Percentiles rank a stretch among this genome's conserved stretches.
Conservation (phyloP, 805 yeast genomes). For the Nakazawaea anatomiae region DNA sequence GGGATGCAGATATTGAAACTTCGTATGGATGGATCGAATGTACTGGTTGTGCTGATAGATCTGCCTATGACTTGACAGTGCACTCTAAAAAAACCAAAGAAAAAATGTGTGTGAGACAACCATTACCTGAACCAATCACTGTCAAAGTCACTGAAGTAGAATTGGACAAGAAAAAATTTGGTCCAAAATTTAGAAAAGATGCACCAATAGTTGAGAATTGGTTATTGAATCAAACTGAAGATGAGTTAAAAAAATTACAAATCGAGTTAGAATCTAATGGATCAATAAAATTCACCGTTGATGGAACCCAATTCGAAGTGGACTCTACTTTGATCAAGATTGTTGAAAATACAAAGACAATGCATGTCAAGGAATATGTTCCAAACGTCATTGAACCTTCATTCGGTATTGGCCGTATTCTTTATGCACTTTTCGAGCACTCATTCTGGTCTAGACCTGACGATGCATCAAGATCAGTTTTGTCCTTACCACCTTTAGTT, state of each 20-base stretch:
- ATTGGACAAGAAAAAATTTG: conserved; percentile 91
- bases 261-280: conserved; percentile 58
- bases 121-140: conserved; percentile 75
- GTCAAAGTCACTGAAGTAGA: conserved; percentile 83
- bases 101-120: conserved; percentile 90
- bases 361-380: conserved; percentile 89
- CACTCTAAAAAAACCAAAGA: conserved; percentile 94
- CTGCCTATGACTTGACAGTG: conserved; percentile 94
- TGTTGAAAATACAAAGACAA: conserved; percentile 71
- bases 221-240: conserved; percentile 71
- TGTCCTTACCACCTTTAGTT: conserved; percentile 90
- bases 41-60: conserved; percentile 99
- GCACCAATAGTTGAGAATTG: conserved; percentile 88
- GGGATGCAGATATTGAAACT: conserved; percentile 97
- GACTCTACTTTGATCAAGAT: conserved; percentile 69
- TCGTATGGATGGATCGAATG: conserved; percentile 99
- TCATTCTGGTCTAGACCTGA: conserved; percentile 93
- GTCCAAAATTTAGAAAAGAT: conserved; percentile 96
- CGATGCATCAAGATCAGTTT: conserved; percentile 70
- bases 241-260: conserved; percentile 74
- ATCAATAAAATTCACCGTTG: conserved; percentile 60
- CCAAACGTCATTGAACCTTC: conserved; percentile 99
- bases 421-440: conserved; percentile 91
- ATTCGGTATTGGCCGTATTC: conserved; percentile 96
- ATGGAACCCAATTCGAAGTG: conserved; percentile 66